These are phyloP conservation scores for Xylaria polymorpha DNA, from an alignment of 2,329 filamentous ascomycete species.

Conservation along the genomic window DNA sequence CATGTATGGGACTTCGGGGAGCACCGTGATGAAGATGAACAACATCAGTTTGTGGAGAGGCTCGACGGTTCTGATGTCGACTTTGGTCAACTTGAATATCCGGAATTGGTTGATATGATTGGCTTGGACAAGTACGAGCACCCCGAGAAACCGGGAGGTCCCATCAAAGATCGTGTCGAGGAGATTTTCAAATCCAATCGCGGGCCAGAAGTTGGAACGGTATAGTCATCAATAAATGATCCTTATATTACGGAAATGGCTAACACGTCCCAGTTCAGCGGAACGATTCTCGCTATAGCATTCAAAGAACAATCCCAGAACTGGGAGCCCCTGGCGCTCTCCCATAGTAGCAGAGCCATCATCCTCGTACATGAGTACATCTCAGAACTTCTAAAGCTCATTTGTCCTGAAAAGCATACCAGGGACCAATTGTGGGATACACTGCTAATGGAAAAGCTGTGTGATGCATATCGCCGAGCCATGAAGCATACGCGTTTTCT, in stretches of 20 bases:
- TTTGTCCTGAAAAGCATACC: too few species aligned
- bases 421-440: not conserved
- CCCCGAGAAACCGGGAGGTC: too few species aligned
- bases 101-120: not conserved
- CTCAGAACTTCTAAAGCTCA: not conserved
- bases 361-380: slow-evolving; percentile 6
- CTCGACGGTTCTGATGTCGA: too few species aligned
- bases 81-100: too few species aligned
- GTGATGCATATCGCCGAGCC: not conserved
- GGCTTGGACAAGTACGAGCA: not conserved
- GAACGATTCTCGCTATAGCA: slow-evolving; percentile 50
- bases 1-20: too few species aligned
- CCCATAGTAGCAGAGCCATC: slow-evolving; percentile 59
- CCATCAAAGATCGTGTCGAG: not conserved
- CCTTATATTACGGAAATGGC: too few species aligned
- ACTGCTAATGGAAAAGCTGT: not conserved
- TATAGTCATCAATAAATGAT: not conserved
- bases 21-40: too few species aligned
- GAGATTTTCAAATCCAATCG: not conserved
- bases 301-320: slow-evolving; percentile 61
- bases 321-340: slow-evolving; percentile 57
- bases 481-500: not conserved
- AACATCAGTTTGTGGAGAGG: too few species aligned
- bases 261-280: slow-evolving; percentile 34
- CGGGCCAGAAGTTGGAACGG: not conserved